Conservation (phyloP, 176 grass and related monocot species). For the barley (Hordeum vulgare) region MorexV3_pseudomolecules_assembly NC_058518.1:448927597-448928096, state of each 20-base stretch:
- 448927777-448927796: not conserved
- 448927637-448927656: not conserved
- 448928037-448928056: not conserved
- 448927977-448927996: not conserved
- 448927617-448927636: not conserved
- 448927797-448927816: not conserved
- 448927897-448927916: not conserved
- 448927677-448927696: not conserved
- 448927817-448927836: not conserved
- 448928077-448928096: not conserved
- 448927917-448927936: not conserved
- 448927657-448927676: not conserved
- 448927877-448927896: not conserved
- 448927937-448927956: not conserved
- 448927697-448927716: not conserved
- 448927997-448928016: not conserved
- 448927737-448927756: not conserved
- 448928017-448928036: not conserved
- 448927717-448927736: constrained; percentile 8
- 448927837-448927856: constrained; percentile 9
- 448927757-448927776: not conserved
- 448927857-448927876: not conserved
- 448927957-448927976: not conserved
- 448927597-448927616: not conserved
- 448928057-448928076: not conserved